Conservation (phyloP, 495 filamentous ascomycete genomes). For the Xylaria scruposa region DNA sequence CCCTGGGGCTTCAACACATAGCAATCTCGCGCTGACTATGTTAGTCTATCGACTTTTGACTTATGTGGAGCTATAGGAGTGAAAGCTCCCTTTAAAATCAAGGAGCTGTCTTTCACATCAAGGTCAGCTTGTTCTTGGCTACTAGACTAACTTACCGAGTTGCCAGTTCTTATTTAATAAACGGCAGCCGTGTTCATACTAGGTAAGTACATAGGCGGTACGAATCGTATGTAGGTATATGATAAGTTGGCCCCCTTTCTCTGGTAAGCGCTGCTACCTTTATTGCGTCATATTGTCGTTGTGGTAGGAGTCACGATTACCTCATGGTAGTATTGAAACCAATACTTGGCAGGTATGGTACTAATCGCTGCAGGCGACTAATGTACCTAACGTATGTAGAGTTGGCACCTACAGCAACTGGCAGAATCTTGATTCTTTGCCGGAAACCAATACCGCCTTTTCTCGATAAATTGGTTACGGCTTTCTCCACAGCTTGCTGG, state of each 20-base stretch:
- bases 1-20: background rate
- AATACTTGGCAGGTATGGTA: background rate
- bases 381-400: background rate
- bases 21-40: too few species aligned
- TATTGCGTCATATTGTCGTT: background rate
- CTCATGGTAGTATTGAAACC: conserved; percentile 12
- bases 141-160: background rate
- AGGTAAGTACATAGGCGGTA: too few species aligned
- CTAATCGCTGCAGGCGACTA: background rate
- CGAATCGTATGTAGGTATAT: too few species aligned
- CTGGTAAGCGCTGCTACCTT: background rate
- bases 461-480: too few species aligned
- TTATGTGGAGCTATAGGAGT: conserved; percentile 7
- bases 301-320: background rate
- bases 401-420: background rate
- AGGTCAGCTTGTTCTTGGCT: background rate
- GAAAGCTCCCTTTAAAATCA: conserved; percentile 2
- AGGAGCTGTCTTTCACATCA: background rate
- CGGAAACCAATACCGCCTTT: background rate
- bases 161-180: background rate
- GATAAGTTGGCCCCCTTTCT: background rate
- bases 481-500: too few species aligned
- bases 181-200: background rate
- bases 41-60: background rate
- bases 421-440: background rate